A percentile compares a stretch with the other conserved stretches of the same genome.
Evolutionary conservation across 345 rosid species (phyloP).

Genomic region (Sisymbrium altissimum): DNA sequence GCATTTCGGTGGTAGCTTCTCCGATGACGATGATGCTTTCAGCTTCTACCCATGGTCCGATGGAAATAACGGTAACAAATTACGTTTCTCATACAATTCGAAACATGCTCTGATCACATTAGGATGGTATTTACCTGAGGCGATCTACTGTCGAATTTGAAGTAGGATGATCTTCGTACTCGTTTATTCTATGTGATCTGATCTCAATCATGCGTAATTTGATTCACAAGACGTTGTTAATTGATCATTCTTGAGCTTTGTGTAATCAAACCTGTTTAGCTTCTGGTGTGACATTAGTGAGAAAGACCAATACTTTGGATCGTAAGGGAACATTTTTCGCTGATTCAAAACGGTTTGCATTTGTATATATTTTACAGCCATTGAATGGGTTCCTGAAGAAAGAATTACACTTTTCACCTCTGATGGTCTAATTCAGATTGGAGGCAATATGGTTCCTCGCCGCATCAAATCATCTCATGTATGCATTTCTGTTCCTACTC

Average conservation of each 20-base stretch:
- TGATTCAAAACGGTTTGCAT: neutral
- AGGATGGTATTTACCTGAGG: neutral
- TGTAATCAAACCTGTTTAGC: neutral
- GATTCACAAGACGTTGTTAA: neutral
- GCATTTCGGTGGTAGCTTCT: slow-evolving; percentile 43
- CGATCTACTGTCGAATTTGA: no score
- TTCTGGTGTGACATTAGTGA: neutral
- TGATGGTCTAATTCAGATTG: slow-evolving; percentile 87
- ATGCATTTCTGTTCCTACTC: slow-evolving; percentile 19
- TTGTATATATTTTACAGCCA: neutral
- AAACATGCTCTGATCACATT: neutral
- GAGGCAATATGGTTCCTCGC: slow-evolving; percentile 82
- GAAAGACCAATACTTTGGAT: neutral
- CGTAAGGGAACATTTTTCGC: neutral
- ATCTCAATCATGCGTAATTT: neutral
- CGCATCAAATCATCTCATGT: slow-evolving; percentile 55
- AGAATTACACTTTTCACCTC: slow-evolving; percentile 76
- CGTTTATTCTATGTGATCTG: neutral
- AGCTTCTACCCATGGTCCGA: slow-evolving; percentile 73
- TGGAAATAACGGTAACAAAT: slow-evolving; percentile 53
- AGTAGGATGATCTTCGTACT: neutral
- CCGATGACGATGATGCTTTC: slow-evolving; percentile 53
- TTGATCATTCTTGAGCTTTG: neutral
- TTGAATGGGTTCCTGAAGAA: slow-evolving; percentile 88
- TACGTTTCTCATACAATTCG: no score